Conservation (phyloP, 2,329 filamentous ascomycete species). For the Mycocentrospora acerina region DNA sequence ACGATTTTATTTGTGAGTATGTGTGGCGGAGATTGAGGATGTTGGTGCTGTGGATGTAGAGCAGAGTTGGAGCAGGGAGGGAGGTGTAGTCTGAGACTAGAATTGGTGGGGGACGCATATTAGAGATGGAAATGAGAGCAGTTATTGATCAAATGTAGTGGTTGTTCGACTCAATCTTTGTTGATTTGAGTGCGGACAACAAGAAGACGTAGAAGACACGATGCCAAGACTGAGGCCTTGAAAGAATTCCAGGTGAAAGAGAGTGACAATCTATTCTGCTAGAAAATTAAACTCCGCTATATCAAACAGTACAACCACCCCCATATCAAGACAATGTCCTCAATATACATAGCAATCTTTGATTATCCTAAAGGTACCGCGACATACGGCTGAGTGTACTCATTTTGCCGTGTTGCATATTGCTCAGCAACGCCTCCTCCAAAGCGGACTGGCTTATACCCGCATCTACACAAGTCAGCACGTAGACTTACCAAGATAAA, state of each 20-base stretch:
- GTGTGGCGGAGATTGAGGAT: background rate
- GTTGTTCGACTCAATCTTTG: no score
- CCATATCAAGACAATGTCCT: background rate
- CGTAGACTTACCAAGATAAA: background rate
- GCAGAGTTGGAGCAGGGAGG: background rate
- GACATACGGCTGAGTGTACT: conserved; percentile 69
- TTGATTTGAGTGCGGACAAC: no score
- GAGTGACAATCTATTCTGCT: no score
- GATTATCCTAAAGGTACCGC: conserved; percentile 56
- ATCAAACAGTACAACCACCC: no score
- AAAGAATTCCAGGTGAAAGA: no score
- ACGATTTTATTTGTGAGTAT: background rate
- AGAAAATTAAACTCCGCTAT: no score
- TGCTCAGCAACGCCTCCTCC: conserved; percentile 74
- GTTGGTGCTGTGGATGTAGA: background rate
- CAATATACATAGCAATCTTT: background rate
- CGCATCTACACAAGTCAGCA: conserved; percentile 57
- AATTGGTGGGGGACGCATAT: conserved; percentile 8
- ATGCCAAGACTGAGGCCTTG: no score
- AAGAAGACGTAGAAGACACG: no score
- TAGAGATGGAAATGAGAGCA: conserved; percentile 13
- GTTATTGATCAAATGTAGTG: no score
- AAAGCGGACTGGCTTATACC: conserved; percentile 79
- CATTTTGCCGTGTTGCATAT: conserved; percentile 68
- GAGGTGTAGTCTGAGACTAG: background rate